These are phyloP conservation scores for Aspergillus sojae DNA, from an alignment of 2,329 filamentous ascomycete genomes.

Conservation along the genomic window DNA sequence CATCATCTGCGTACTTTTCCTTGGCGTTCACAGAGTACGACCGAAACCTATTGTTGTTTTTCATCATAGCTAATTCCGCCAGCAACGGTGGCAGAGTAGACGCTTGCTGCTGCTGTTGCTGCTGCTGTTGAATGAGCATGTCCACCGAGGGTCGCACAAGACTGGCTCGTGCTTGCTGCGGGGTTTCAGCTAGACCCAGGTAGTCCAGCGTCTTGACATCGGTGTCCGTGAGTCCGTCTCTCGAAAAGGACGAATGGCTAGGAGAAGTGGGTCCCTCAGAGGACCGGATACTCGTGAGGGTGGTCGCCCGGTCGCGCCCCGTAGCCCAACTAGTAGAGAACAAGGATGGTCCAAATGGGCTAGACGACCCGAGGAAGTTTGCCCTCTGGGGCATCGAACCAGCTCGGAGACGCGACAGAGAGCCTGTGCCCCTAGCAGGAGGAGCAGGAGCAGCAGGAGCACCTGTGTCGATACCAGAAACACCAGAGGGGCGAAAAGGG, in stretches of 20 bases:
- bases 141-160: conserved; percentile 64
- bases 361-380: conserved; percentile 62
- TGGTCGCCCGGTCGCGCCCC: conserved; percentile 80
- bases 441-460: conserved; percentile 40
- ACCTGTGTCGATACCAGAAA: conserved; percentile 44
- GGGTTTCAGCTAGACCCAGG: conserved; percentile 89
- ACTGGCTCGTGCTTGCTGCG: conserved; percentile 75
- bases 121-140: conserved; percentile 54
- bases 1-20: conserved; percentile 91
- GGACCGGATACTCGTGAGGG: conserved; percentile 86
- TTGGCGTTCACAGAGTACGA: conserved; percentile 99
- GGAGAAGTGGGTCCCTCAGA: conserved; percentile 86
- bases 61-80: conserved; percentile 73
- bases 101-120: conserved; percentile 50
- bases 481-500: conserved; percentile 72
- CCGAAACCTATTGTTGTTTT: conserved; percentile 83
- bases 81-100: conserved; percentile 64
- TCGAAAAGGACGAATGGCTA: conserved; percentile 80
- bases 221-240: conserved; percentile 79
- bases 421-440: conserved; percentile 64
- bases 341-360: conserved; percentile 83
- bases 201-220: conserved; percentile 96
- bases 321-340: conserved; percentile 85
- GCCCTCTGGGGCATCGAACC: conserved; percentile 92
- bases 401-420: conserved; percentile 83